Conservation (phyloP, 1,139 yeast species). For the Geotrichum citri-aurantii region DNA sequence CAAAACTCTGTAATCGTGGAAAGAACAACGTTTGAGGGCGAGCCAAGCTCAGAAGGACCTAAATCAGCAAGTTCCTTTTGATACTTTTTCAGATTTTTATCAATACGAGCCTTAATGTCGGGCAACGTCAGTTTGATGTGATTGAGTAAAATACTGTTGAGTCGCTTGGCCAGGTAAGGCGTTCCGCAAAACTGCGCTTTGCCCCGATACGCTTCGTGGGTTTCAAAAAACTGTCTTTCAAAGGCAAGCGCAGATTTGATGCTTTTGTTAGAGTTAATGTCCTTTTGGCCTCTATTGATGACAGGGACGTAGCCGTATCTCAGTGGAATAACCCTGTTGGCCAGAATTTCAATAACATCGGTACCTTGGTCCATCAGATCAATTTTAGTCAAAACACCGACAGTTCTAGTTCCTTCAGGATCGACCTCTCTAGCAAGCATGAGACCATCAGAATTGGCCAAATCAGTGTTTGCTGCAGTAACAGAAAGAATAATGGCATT, state of each 20-base stretch:
- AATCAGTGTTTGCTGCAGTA: slow-evolving; percentile 94
- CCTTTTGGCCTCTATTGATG: slow-evolving; percentile 96
- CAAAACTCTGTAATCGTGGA: slow-evolving; percentile 91
- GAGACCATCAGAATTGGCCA: slow-evolving; percentile 96
- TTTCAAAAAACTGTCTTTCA: slow-evolving; percentile 76
- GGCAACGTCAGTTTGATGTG: slow-evolving; percentile 95
- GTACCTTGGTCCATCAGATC: slow-evolving; percentile 98
- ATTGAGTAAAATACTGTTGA: slow-evolving; percentile 81
- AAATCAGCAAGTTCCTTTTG: slow-evolving; percentile 69
- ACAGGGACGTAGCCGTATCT: slow-evolving; percentile 97
- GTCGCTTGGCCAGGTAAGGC: slow-evolving; percentile 91
- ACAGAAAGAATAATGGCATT: slow-evolving; percentile 94
- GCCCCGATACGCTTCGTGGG: slow-evolving; percentile 90
- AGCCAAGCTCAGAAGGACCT: slow-evolving; percentile 73
- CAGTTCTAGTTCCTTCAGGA: slow-evolving; percentile 94
- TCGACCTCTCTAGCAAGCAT: slow-evolving; percentile 96
- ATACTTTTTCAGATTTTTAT: slow-evolving; percentile 81
- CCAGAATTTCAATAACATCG: slow-evolving; percentile 94
- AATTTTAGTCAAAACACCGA: slow-evolving; percentile 94
- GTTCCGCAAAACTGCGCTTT: slow-evolving; percentile 95
- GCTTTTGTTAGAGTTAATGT: slow-evolving; percentile 80
- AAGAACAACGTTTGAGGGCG: slow-evolving; percentile 84
- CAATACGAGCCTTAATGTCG: slow-evolving; percentile 87
- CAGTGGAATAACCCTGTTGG: slow-evolving; percentile 92
- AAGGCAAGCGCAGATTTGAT: slow-evolving; percentile 83